These are phyloP conservation scores for Alternaria hordeiaustralica DNA, from an alignment of 2,329 filamentous ascomycete genomes.

Conservation along the genomic window DNA sequence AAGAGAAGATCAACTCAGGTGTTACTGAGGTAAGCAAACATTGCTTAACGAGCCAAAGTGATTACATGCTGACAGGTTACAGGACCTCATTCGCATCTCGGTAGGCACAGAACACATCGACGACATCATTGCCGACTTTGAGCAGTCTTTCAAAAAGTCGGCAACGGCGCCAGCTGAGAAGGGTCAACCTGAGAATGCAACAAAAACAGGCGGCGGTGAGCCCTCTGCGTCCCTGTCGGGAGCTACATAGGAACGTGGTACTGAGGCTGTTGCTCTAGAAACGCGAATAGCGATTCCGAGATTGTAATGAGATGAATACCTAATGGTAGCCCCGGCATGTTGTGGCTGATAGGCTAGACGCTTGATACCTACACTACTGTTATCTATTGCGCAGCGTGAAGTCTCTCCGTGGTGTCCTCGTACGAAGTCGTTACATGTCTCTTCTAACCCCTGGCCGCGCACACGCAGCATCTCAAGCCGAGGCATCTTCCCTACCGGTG, in stretches of 20 bases:
- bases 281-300: not conserved
- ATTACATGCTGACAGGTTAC: conserved; percentile 10
- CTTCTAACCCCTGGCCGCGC: not conserved
- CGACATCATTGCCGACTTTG: conserved; percentile 95
- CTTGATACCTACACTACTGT: not conserved
- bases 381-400: not conserved
- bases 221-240: conserved; percentile 39
- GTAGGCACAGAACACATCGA: conserved; percentile 97
- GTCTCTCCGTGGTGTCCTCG: not conserved
- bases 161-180: conserved; percentile 53
- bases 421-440: not conserved
- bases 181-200: conserved; percentile 42
- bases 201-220: conserved; percentile 37
- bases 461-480: conserved; percentile 1
- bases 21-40: conserved; percentile 70
- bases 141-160: conserved; percentile 78
- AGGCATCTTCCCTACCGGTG: not conserved
- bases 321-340: not conserved
- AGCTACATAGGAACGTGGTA: conserved; percentile 23
- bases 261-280: not conserved
- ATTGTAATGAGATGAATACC: not conserved
- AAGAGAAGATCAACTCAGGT: conserved; percentile 81
- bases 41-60: not conserved
- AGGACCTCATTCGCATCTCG: conserved; percentile 92
- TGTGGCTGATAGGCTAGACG: not conserved